These are phyloP conservation scores for Backusella parvicylindrica DNA, from an alignment of 192 early-diverging fungal genomes.

Conservation along the genomic window DNA sequence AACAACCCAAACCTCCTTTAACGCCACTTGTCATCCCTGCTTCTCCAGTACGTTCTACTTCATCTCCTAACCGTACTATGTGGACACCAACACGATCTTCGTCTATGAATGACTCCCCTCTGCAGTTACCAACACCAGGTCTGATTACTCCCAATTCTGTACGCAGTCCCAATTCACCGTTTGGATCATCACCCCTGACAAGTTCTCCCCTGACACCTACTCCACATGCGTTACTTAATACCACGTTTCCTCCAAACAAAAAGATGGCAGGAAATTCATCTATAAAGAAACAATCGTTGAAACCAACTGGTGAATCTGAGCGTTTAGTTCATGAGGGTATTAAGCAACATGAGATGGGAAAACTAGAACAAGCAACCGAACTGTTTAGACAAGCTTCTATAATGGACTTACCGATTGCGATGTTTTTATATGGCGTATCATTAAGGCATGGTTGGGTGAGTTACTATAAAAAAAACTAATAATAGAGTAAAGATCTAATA, in stretches of 20 bases:
- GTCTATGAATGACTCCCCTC: background rate
- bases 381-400: conserved; percentile 71
- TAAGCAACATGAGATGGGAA: conserved; percentile 63
- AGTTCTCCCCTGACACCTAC: conserved; percentile 2
- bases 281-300: conserved; percentile 1
- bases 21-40: conserved; percentile 32
- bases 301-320: conserved; percentile 37
- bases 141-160: background rate
- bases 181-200: background rate
- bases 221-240: background rate
- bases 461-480: background rate
- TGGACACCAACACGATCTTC: background rate
- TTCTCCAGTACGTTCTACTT: conserved; percentile 14
- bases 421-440: conserved; percentile 78
- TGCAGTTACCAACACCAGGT: conserved; percentile 7
- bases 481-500: too few relatives aligned
- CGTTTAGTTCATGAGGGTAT: conserved; percentile 66
- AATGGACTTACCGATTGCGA: conserved; percentile 61
- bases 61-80: background rate
- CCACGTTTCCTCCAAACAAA: background rate
- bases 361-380: conserved; percentile 69
- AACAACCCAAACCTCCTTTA: conserved; percentile 16
- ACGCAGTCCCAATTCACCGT: conserved; percentile 3
- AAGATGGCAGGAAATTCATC: background rate
- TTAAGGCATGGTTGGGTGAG: conserved; percentile 78